Conservation (phyloP, 2,329 filamentous ascomycete genomes). For the Ophiosphaerella narmari region DNA sequence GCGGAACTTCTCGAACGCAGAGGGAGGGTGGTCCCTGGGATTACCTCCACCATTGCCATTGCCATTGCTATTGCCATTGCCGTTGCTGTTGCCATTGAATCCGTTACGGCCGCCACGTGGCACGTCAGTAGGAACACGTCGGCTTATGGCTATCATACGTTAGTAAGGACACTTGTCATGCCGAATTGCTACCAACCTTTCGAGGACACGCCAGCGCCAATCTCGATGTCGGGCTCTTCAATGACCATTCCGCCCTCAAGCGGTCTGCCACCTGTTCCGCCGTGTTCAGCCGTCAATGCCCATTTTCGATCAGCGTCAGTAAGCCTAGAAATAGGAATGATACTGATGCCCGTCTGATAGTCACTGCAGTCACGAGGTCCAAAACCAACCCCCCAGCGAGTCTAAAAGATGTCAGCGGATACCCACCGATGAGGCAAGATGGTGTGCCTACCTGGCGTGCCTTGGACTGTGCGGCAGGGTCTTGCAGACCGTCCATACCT, state of each 20-base stretch:
- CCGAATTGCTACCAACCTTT: constrained; percentile 62
- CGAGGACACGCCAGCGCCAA: constrained; percentile 93
- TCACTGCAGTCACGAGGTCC: constrained; percentile 97
- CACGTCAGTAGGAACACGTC: constrained; percentile 40
- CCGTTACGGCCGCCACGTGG: constrained; percentile 31
- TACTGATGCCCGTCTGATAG: constrained; percentile 86
- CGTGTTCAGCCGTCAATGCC: constrained; percentile 92
- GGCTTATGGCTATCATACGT: constrained; percentile 38
- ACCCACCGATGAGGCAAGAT: not conserved
- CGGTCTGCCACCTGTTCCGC: constrained; percentile 81
- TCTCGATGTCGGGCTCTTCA: constrained; percentile 98
- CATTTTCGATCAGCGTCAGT: constrained; percentile 97
- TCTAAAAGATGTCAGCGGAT: constrained; percentile 58
- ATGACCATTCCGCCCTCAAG: constrained; percentile 86
- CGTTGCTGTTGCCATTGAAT: constrained; percentile 13
- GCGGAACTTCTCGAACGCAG: constrained; percentile 23
- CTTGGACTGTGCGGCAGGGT: constrained; percentile 71
- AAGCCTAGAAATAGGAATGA: constrained; percentile 89
- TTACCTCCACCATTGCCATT: constrained; percentile 18
- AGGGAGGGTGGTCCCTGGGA: not conserved
- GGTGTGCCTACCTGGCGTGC: constrained; percentile 48
- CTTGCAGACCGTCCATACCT: constrained; percentile 80
- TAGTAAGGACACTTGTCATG: constrained; percentile 4
- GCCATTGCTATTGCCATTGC: constrained; percentile 16
- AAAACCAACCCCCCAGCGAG: constrained; percentile 96